Base-by-base conservation (phyloP, 495 filamentous ascomycete genomes). In the Penicillium flavigenum region DNA sequence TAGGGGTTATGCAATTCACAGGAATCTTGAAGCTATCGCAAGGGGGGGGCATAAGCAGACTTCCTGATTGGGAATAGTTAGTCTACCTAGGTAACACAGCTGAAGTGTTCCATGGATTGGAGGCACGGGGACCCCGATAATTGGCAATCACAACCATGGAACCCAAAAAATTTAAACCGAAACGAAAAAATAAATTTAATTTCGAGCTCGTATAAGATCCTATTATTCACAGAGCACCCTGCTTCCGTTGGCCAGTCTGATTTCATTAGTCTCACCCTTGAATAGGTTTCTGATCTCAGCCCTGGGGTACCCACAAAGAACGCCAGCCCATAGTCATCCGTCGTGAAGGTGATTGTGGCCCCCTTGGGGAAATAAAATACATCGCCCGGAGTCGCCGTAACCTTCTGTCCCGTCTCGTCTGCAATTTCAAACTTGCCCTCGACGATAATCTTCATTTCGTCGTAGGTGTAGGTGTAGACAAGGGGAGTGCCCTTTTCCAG, bases 381-480 rank as follows among this genome's bases (percentile, higher is more conserved):
- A 75, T 92, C 88, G 3, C 89, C 89, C 27, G 82, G 80, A 32
- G 68, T 75, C 9, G 84, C 88, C 44, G 84, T 82, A 19, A 88
- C 87, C 58, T 81, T 86, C 63, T 87, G 81, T 26, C 86, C 88
- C 8, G 80, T 81, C 73, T 87, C 87, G 69, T 89, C 86, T 8
- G 78, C 76, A 61, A 92, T 90, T 60, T 88, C 82, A 61, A 88
- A 90, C 60, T 83, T 80, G 49, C 89, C 89, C 62, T 92, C 88
- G 7, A 92, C 72, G 59, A 91, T 88, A 59, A 91, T 88, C 76
- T 90, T 90, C 83, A 83, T 89, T 73, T 90, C 88, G 60, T 90
- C 81, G 68, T 91, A 92, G 44, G 80, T 86, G 66, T 91, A 90
- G 34, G 76, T 82, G 70, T 91, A 91, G 24, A 88, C 81, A 51